Base-by-base conservation (phyloP, 1,284 basidiomycete genomes). In the Ceratobasidium sp. region DNA sequence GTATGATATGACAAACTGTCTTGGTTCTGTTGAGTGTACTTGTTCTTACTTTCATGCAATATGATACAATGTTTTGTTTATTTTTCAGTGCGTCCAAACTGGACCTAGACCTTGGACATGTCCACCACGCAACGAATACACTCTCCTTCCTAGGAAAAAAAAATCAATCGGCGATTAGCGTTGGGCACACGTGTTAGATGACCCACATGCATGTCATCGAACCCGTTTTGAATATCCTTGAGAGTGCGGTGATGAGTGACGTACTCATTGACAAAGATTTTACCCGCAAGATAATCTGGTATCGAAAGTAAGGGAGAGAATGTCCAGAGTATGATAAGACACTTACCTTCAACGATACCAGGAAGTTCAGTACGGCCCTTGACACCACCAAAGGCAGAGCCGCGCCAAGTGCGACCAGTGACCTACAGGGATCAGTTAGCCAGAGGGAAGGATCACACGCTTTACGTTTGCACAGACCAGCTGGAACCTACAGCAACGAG, bases 361-460 rank as follows among this genome's bases (percentile, higher is more conserved):
- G 94, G 94, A 55, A 97, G 84, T 82, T 98, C 96, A 45, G 96
- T 95, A 72, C 97, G 89, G 52, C 97, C 97, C 84, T 98, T 99
- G 76, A 99, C 96, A 75, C 97, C 97, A 76, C 97, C 97, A 78
- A 99, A 99, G 0, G 97, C 97, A 52, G 88, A 87, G 55, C 97
- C 97, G 79, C 96, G 91, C 97, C 97, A 98, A 72, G 90, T 92
- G 75, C 97, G 90, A 72, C 97, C 97, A 65, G 97, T 99, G 34
- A 95, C 87, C 55, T 80, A 71, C 78, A 78, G 61, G n/a, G n/a
- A 55, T 14, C 78, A 76, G 43, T 78, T 77, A 53, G 16, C 14
- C 23, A 34, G 30, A 28, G 12, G 9, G 12, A 34, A 34, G 8
- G 61, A 36, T 18, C 55, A 74, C 58, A 52, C 21, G 53, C 74